Conservation (phyloP, 2,329 filamentous ascomycete species). For the Alternaria infectoria region DNA sequence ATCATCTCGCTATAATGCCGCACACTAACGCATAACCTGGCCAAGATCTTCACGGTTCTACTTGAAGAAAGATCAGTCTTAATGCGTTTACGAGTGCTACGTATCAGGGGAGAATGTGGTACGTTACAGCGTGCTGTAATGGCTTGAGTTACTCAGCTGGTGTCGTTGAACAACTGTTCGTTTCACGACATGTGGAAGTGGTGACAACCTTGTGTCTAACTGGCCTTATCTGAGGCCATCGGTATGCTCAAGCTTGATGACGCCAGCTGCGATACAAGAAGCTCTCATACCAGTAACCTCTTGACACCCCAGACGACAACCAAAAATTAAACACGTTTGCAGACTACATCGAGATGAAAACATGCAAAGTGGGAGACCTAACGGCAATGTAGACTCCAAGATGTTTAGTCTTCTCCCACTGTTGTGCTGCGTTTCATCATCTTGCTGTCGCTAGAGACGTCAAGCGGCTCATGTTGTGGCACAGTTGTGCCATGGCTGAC, state of each 20-base stretch:
- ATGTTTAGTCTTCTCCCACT: not conserved
- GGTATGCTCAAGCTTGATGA: not conserved
- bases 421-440: slow-evolving; percentile 11
- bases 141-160: slow-evolving; percentile 7
- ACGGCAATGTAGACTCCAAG: not conserved
- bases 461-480: slow-evolving; percentile 2
- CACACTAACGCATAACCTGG: not conserved
- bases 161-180: slow-evolving; percentile 4
- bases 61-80: not conserved
- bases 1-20: not conserved
- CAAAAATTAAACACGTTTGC: not conserved
- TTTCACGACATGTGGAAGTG: slow-evolving; percentile 10
- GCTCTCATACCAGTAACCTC: not conserved
- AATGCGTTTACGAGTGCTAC: not conserved
- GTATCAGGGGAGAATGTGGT: not conserved
- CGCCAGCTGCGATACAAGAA: not conserved
- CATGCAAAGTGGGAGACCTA: not conserved
- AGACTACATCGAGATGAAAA: not conserved
- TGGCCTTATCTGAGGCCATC: not conserved
- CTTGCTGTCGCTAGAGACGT: slow-evolving; percentile 1
- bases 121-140: slow-evolving; percentile 14
- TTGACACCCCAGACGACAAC: not conserved
- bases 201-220: not conserved
- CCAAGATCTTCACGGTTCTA: not conserved
- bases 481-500: slow-evolving; percentile 5